Conservation (phyloP, 306 rosid genomes). For the Lupinus albus region DNA sequence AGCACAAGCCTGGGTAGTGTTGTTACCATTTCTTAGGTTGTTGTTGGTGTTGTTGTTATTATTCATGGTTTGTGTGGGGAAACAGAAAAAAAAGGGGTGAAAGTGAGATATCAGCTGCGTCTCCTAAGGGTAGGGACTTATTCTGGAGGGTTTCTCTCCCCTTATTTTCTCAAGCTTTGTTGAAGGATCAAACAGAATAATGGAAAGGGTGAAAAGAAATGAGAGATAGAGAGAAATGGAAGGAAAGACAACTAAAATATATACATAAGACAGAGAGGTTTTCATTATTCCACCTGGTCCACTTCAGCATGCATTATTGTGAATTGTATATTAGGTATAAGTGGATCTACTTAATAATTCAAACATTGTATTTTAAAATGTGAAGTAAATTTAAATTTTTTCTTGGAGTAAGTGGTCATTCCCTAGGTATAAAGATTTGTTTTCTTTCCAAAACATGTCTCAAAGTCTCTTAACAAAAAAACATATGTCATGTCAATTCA, state of each 20-base stretch:
- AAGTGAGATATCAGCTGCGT: slow-evolving; percentile 66
- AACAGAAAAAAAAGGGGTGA: slow-evolving; percentile 13
- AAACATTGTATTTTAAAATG: not conserved
- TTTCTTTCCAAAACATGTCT: no score
- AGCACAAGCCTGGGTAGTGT: slow-evolving; percentile 87
- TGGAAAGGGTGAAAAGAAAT: slow-evolving; percentile 9
- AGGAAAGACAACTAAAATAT: slow-evolving; percentile 45
- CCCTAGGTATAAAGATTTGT: no score
- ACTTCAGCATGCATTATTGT: no score
- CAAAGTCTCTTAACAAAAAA: no score
- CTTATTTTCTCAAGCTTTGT: slow-evolving; percentile 40
- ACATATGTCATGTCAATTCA: no score
- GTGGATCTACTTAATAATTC: no score
- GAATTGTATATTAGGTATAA: no score
- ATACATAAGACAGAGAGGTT: slow-evolving; percentile 9
- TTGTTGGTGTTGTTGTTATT: slow-evolving; percentile 42
- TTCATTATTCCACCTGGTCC: no score
- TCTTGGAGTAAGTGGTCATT: not conserved
- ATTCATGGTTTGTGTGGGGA: slow-evolving; percentile 34
- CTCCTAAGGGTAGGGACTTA: slow-evolving; percentile 52
- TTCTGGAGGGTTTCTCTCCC: slow-evolving; percentile 39
- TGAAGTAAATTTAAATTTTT: no score
- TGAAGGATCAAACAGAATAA: slow-evolving; percentile 11
- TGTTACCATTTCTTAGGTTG: slow-evolving; percentile 46
- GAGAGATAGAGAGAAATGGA: slow-evolving; percentile 53